Conservation (phyloP, 1,284 basidiomycete genomes). For the Trichosporon faecale region DNA sequence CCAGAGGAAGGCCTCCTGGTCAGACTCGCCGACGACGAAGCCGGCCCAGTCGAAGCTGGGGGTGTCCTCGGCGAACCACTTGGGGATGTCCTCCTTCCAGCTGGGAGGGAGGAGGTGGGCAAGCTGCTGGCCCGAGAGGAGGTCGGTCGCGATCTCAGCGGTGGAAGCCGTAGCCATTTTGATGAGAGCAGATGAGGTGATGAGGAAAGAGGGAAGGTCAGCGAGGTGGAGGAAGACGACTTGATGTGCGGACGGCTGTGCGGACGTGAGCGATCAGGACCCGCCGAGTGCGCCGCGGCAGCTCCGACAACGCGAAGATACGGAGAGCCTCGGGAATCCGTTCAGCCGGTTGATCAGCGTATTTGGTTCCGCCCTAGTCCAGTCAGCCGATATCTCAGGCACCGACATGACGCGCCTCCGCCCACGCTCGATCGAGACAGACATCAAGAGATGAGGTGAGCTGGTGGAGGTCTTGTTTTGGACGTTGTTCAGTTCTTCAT, state of each 20-base stretch:
- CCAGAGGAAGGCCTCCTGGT: slow-evolving; percentile 80
- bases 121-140: slow-evolving; percentile 43
- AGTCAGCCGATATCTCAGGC: slow-evolving; percentile 7
- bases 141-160: slow-evolving; percentile 22
- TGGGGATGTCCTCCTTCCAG: slow-evolving; percentile 76
- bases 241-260: too few species aligned
- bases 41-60: slow-evolving; percentile 97
- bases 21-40: slow-evolving; percentile 89
- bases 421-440: not conserved
- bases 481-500: not conserved
- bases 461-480: not conserved
- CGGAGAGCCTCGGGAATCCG: not conserved
- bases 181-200: not conserved
- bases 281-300: not conserved
- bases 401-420: not conserved
- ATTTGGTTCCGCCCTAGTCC: slow-evolving; percentile 6
- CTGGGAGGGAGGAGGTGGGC: slow-evolving; percentile 77
- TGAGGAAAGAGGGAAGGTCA: not conserved
- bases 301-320: not conserved
- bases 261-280: not conserved
- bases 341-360: not conserved
- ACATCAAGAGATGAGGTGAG: not conserved
- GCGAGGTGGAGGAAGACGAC: not conserved
- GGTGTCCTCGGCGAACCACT: slow-evolving; percentile 90
- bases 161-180: not conserved